phyloP scores from a whole-genome alignment of 2,329 filamentous ascomycete species.

The Tricladium varicosporioides region DNA sequence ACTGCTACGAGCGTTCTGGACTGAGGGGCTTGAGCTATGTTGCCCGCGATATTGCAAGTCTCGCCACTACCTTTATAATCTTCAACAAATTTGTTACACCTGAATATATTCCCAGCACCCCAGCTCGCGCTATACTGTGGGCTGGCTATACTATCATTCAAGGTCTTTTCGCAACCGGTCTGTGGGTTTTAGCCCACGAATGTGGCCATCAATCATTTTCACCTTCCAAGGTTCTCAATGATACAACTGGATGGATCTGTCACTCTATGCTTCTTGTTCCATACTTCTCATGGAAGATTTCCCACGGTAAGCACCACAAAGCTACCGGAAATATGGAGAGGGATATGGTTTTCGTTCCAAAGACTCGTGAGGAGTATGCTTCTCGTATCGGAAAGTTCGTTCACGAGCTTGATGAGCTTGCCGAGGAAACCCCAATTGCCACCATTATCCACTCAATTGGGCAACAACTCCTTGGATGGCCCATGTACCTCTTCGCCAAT shows the following conservation, averaged over 20 bases:
- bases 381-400: conserved; percentile 68
- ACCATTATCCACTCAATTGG: conserved; percentile 71
- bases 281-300: conserved; percentile 99
- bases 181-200: conserved; percentile 97
- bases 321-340: conserved; percentile 95
- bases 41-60: conserved; percentile 70
- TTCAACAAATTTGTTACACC: conserved; percentile 90
- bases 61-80: conserved; percentile 77
- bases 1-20: conserved; percentile 90
- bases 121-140: conserved; percentile 64
- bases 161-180: conserved; percentile 87
- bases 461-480: conserved; percentile 93
- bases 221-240: conserved; percentile 84
- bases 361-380: conserved; percentile 80
- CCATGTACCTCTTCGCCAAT: conserved; percentile 85
- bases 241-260: conserved; percentile 86
- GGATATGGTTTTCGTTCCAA: conserved; percentile 99
- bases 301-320: conserved; percentile 99
- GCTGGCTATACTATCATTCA: conserved; percentile 70
- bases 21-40: conserved; percentile 77
- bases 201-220: conserved; percentile 98
- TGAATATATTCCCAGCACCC: conserved; percentile 70
- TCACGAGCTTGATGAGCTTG: conserved; percentile 84
- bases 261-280: conserved; percentile 89
- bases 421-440: conserved; percentile 89